Evolutionary conservation across 2,329 filamentous ascomycete species (phyloP).

Genomic region (Aureobasidium sp.): DNA sequence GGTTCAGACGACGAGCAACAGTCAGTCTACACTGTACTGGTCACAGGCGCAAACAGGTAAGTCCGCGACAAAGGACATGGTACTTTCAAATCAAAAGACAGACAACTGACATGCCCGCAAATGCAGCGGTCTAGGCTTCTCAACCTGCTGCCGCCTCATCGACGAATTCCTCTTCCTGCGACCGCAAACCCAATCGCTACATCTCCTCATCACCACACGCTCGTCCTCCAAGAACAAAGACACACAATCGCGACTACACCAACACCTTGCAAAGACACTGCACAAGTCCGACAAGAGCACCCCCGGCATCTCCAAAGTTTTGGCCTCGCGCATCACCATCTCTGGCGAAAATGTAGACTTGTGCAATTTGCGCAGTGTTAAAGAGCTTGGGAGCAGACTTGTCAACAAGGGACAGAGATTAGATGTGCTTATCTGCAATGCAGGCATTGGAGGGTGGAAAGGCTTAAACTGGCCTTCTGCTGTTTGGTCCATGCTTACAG

Average conservation of each 20-base stretch:
- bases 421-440: conserved; percentile 76
- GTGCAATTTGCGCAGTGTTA: conserved; percentile 46
- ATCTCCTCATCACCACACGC: conserved; percentile 78
- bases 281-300: conserved; percentile 25
- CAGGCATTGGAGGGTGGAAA: conserved; percentile 78
- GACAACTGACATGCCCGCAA: not conserved
- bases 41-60: conserved; percentile 84
- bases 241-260: conserved; percentile 57
- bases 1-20: not conserved
- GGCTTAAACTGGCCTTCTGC: conserved; percentile 64
- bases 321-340: conserved; percentile 40
- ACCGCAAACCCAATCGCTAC: conserved; percentile 58
- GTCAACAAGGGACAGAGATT: conserved; percentile 56
- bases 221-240: conserved; percentile 63
- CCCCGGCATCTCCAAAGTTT: conserved; percentile 31
- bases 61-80: not conserved
- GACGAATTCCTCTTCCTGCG: conserved; percentile 75
- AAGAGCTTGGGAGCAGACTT: conserved; percentile 44
- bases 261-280: conserved; percentile 48
- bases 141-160: conserved; percentile 74
- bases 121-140: conserved; percentile 73
- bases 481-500: conserved; percentile 48
- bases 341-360: conserved; percentile 52
- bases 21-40: conserved; percentile 47
- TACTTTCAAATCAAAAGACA: not conserved